A percentile compares a stretch with the other conserved stretches of the same genome.
These are phyloP conservation scores for Rhodotorula kratochvilovae DNA, from an alignment of 768 basidiomycete genomes.

Conservation along the genomic window DNA sequence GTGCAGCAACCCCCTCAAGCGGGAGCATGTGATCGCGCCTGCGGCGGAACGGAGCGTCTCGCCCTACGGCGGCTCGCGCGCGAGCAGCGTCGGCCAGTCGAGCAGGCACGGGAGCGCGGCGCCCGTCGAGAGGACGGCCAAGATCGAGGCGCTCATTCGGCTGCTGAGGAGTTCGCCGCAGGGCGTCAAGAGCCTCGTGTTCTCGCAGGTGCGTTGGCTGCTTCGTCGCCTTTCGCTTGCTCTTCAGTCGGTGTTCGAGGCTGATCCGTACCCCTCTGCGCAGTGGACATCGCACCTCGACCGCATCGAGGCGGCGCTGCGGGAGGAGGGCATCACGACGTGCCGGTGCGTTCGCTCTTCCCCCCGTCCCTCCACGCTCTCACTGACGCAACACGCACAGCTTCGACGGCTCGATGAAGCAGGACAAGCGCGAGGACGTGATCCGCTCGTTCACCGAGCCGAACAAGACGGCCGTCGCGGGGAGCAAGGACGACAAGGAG, in stretches of 20 bases:
- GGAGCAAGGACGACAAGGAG: conserved; percentile 17
- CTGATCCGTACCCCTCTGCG: not conserved
- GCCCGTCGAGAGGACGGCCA: conserved; percentile 26
- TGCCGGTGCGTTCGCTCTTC: conserved; percentile 26
- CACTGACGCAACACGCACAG: not conserved
- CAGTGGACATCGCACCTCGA: conserved; percentile 42
- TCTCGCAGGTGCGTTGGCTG: conserved; percentile 29
- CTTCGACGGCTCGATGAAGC: conserved; percentile 41
- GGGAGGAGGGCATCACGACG: conserved; percentile 32
- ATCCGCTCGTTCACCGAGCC: conserved; percentile 38
- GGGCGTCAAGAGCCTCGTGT: conserved; percentile 36
- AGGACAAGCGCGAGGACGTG: conserved; percentile 37
- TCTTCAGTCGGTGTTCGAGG: fast-evolving
- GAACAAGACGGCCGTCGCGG: conserved; percentile 20
- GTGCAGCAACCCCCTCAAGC: conserved; percentile 5
- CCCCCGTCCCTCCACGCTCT: not conserved
- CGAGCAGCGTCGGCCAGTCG: not conserved
- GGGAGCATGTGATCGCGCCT: conserved; percentile 21
- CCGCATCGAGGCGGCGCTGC: conserved; percentile 36
- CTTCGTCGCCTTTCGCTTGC: not conserved
- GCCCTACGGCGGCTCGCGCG: not conserved
- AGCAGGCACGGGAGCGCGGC: conserved; percentile 4
- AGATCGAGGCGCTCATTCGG: conserved; percentile 27
- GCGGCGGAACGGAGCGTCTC: conserved; percentile 9
- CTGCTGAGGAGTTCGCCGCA: conserved; percentile 20